These are phyloP conservation scores for Ceratobasidium sp. DNA, from an alignment of 1,284 basidiomycete species.

Conservation along the genomic window DNA sequence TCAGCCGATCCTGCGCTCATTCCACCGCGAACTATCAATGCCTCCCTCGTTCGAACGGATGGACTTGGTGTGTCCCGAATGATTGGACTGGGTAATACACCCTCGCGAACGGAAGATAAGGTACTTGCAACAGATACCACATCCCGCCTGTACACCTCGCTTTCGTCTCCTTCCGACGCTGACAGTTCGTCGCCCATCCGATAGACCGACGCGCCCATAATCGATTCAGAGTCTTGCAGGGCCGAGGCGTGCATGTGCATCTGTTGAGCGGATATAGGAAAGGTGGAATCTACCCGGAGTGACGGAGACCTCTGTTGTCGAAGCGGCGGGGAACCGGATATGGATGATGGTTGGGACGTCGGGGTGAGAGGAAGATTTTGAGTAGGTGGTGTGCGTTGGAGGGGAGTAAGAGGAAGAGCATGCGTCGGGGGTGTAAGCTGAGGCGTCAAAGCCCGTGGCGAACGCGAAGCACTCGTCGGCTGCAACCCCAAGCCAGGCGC, in stretches of 20 bases:
- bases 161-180: neutral
- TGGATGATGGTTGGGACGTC: neutral
- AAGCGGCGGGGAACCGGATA: neutral
- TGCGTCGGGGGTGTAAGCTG: neutral
- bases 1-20: neutral
- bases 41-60: too few relatives aligned
- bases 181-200: too few relatives aligned
- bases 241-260: too few relatives aligned
- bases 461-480: too few relatives aligned
- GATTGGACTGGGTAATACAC: too few relatives aligned
- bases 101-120: too few relatives aligned
- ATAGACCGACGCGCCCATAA: neutral
- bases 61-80: too few relatives aligned
- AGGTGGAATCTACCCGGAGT: too few relatives aligned
- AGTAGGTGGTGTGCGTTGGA: neutral
- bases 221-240: too few relatives aligned
- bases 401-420: neutral
- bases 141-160: neutral
- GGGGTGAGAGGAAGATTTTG: neutral
- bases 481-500: neutral
- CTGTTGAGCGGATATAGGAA: too few relatives aligned
- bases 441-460: neutral
- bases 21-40: neutral
- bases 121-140: too few relatives aligned
- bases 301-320: neutral